Conservation (phyloP, 768 basidiomycete species). For the Cubamyces sp. region DNA sequence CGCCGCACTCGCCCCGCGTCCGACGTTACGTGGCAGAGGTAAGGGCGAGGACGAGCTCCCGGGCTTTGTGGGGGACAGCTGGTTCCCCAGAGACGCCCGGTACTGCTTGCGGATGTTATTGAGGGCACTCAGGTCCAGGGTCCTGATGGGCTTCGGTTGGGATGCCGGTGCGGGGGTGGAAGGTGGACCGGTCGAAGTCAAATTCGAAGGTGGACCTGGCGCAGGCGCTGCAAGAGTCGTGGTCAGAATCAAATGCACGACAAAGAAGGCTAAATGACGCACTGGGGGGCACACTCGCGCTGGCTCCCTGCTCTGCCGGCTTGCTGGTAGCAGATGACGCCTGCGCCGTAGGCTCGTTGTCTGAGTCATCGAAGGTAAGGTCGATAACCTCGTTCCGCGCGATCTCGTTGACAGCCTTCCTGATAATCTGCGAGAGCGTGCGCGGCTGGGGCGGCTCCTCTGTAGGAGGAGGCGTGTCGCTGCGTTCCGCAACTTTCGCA, state of each 20-base stretch:
- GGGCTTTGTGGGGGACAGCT: slow-evolving; percentile 2
- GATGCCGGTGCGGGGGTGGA: neutral
- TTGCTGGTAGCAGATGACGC: neutral
- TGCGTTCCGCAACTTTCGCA: neutral
- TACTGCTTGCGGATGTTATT: slow-evolving; percentile 1
- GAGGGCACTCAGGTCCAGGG: slow-evolving; percentile 12
- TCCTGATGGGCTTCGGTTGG: neutral
- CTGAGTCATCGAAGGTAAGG: slow-evolving; percentile 15
- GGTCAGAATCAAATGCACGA: neutral
- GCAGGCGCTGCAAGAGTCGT: neutral
- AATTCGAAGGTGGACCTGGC: neutral
- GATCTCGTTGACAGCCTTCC: slow-evolving; percentile 8
- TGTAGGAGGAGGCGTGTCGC: neutral
- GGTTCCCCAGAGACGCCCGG: neutral
- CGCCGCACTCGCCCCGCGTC: neutral
- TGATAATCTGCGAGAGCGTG: slow-evolving; percentile 15
- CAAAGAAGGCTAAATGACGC: neutral
- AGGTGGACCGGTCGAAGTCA: neutral
- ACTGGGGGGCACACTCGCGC: neutral
- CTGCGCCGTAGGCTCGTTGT: neutral
- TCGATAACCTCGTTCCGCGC: slow-evolving; percentile 15
- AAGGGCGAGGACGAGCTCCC: neutral
- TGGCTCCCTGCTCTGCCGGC: neutral
- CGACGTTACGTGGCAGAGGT: neutral
- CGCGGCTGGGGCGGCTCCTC: neutral